phyloP scores from a whole-genome alignment of 805 yeast species.

The Metschnikowia aberdeeniae region DNA sequence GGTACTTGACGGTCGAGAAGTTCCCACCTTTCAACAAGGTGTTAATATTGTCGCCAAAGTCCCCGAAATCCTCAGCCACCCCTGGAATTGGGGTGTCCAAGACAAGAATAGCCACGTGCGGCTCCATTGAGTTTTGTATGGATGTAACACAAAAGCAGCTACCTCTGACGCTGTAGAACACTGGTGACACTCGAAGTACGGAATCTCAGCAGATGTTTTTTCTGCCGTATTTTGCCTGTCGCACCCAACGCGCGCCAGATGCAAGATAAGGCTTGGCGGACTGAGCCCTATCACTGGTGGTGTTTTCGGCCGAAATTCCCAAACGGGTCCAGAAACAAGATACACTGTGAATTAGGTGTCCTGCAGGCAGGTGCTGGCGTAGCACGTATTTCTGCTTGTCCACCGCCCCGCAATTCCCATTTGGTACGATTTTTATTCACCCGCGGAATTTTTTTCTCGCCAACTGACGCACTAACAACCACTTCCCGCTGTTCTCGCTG shows the following conservation, averaged over 20 bases:
- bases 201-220: conserved; percentile 1
- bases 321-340: no score
- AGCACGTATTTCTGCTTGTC: no score
- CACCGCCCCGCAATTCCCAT: not conserved
- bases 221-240: not conserved
- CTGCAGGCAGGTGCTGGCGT: no score
- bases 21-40: conserved; percentile 24
- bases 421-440: not conserved
- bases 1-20: conserved; percentile 31
- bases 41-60: conserved; percentile 48
- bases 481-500: not conserved
- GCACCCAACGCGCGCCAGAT: conserved; percentile 1
- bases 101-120: conserved; percentile 39
- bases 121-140: conserved; percentile 7
- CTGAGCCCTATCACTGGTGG: not conserved
- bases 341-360: no score
- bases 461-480: not conserved
- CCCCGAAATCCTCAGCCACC: conserved; percentile 38
- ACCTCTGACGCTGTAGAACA: not conserved
- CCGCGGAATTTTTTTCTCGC: conserved; percentile 4
- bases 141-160: not conserved
- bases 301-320: not conserved
- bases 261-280: not conserved
- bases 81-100: conserved; percentile 35
- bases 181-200: not conserved